Conservation (phyloP, 2,329 filamentous ascomycete genomes). For the Botrytis pseudocinerea region DNA sequence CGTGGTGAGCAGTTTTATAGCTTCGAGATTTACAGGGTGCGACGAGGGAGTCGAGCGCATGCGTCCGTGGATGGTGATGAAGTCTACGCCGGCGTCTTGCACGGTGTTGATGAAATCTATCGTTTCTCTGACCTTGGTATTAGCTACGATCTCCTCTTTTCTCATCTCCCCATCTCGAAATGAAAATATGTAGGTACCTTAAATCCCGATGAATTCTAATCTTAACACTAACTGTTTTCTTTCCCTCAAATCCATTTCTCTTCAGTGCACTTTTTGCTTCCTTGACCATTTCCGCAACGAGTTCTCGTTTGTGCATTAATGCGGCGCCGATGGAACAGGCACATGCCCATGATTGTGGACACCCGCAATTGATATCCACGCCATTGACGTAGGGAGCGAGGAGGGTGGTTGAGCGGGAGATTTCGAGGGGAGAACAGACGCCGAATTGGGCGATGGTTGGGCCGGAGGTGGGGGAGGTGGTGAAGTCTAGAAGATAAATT, state of each 20-base stretch:
- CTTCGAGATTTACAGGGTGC: conserved; percentile 60
- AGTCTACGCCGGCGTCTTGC: conserved; percentile 61
- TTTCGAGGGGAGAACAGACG: conserved; percentile 59
- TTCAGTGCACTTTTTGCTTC: conserved; percentile 55
- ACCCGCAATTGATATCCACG: conserved; percentile 72
- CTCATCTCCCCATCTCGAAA: background rate
- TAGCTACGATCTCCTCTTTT: background rate
- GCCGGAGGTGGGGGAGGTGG: conserved; percentile 55
- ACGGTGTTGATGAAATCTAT: conserved; percentile 65
- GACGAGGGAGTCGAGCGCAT: conserved; percentile 61
- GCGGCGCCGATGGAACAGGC: conserved; percentile 66
- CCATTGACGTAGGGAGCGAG: conserved; percentile 63
- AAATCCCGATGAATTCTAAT: conserved; percentile 68
- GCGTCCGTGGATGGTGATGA: conserved; percentile 70
- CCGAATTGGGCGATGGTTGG: conserved; percentile 70
- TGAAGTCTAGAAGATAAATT: conserved; percentile 52
- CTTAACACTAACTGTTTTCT: conserved; percentile 63
- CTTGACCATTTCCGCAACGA: conserved; percentile 66
- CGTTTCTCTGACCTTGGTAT: conserved; percentile 37
- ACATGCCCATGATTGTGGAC: conserved; percentile 72
- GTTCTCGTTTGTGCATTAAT: conserved; percentile 64
- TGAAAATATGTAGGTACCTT: conserved; percentile 35
- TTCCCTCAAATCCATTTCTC: conserved; percentile 53
- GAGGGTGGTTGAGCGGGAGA: conserved; percentile 62
- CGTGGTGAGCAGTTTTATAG: conserved; percentile 47